Base-by-base conservation (phyloP, 2,329 filamentous ascomycete genomes). In the Pseudocercospora macadamiae region DNA sequence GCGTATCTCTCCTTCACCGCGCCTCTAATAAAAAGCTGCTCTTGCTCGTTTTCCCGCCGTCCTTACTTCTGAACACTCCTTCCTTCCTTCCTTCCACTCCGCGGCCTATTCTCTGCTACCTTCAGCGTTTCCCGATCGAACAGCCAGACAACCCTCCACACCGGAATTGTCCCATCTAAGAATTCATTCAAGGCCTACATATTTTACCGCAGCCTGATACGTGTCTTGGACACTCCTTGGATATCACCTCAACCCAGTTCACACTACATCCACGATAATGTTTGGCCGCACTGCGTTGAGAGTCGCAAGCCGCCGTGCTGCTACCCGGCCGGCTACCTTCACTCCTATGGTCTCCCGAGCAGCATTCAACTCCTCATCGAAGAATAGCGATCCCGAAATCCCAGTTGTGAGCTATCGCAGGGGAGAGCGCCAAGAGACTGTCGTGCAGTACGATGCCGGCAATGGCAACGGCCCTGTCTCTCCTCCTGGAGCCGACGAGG, bases 401-500 rank as follows among this genome's bases (percentile, higher is more conserved):
- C 66, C 67, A 9, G 70, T 73, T 32, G 65, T 72, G 52, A 64
- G 63, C 60, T 75, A 70, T 63, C 59, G 65, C 44, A 62, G 68
- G 26, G 73, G 71, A 58, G 61, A 71, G 58, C 68, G 71, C n/a
- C 60, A 55, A 3, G 64, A 71, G 42, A 66, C 71, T 55, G 61
- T 56, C 4, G 58, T 75, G 28, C 51, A 67, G 14, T 68, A 70
- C 23, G 60, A 67, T 9, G 52, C 65, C 21, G 49, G 19, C 18
- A 62, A 48, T 32, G 47, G 47, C n/a, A 23, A 42, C 39, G 67
- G 67, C 55, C 74, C 73, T 2, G 73, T 75, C 39, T 59, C 52
- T 14, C 69, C 74, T 19, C 63, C 71, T 12, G 73, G 70, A 23
- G 57, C 61, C 48, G 74, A 76, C 45, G 63, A 67, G 21, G 64